Evolutionary conservation across 2,329 filamentous ascomycete genomes (phyloP).

Genomic region (Nectriaceae sp.): DNA sequence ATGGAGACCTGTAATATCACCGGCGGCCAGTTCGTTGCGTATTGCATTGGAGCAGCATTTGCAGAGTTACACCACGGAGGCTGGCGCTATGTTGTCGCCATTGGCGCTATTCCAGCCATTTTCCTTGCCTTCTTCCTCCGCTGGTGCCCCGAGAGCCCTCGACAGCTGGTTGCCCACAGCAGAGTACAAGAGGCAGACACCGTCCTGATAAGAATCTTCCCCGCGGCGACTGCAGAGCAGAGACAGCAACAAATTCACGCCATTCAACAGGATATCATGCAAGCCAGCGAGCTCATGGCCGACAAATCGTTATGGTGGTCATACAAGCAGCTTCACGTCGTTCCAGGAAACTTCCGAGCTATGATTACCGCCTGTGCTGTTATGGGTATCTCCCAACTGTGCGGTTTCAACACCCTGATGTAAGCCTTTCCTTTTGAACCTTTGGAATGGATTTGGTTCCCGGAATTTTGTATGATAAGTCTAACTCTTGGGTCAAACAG

Average conservation of each 20-base stretch:
- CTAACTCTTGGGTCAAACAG: no score
- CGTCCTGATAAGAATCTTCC: slow-evolving; percentile 40
- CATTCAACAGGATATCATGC: slow-evolving; percentile 43
- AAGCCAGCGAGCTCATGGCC: slow-evolving; percentile 35
- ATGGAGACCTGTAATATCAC: slow-evolving; percentile 48
- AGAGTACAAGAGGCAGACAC: slow-evolving; percentile 38
- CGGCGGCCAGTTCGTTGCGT: slow-evolving; percentile 40
- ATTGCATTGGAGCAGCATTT: slow-evolving; percentile 41
- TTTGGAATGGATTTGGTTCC: no score
- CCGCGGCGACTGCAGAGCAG: slow-evolving; percentile 40
- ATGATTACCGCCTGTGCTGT: slow-evolving; percentile 47
- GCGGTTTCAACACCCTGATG: slow-evolving; percentile 56
- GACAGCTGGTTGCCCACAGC: slow-evolving; percentile 44
- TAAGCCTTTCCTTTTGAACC: no score
- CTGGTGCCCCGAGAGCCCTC: slow-evolving; percentile 48
- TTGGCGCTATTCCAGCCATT: slow-evolving; percentile 46
- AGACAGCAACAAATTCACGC: no score
- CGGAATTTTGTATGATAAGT: no score
- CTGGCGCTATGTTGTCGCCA: slow-evolving; percentile 50
- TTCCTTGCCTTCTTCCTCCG: slow-evolving; percentile 41
- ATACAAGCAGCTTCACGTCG: slow-evolving; percentile 45
- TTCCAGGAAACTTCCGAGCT: slow-evolving; percentile 44
- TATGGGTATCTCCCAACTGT: no score
- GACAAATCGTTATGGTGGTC: slow-evolving; percentile 41
- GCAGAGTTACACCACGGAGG: slow-evolving; percentile 41